phyloP scores from a whole-genome alignment of 2,329 filamentous ascomycete genomes.

The Fusarium albidum region DNA sequence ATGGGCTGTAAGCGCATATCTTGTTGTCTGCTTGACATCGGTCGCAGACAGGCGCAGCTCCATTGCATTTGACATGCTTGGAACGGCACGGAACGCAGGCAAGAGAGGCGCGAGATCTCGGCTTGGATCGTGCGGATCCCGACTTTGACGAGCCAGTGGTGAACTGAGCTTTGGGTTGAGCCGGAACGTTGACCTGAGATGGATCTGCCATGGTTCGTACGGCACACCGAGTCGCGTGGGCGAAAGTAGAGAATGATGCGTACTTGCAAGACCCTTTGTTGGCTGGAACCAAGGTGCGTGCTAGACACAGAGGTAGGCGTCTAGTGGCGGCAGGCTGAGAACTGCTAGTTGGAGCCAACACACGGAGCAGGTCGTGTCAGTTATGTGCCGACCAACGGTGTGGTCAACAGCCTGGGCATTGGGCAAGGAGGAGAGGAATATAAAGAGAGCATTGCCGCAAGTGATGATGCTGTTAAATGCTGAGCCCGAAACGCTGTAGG shows the following conservation, averaged over 20 bases:
- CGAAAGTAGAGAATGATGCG: slow-evolving; percentile 2
- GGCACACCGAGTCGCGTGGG: not conserved
- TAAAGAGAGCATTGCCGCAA: not conserved
- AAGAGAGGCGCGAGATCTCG: slow-evolving; percentile 30
- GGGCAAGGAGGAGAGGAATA: not conserved
- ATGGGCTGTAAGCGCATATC: slow-evolving; percentile 27
- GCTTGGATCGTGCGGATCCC: slow-evolving; percentile 20
- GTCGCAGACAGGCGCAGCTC: slow-evolving; percentile 23
- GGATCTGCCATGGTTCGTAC: slow-evolving; percentile 23
- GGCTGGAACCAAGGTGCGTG: slow-evolving; percentile 1
- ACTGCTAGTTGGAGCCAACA: slow-evolving; percentile 18
- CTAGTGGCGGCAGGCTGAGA: slow-evolving; percentile 4
- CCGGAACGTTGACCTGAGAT: slow-evolving; percentile 9
- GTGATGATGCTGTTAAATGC: slow-evolving; percentile 7
- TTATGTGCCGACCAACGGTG: not conserved
- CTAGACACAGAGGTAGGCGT: slow-evolving; percentile 10
- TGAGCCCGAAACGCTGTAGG: slow-evolving; percentile 1
- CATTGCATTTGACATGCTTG: slow-evolving; percentile 36
- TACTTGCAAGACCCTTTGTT: slow-evolving; percentile 8
- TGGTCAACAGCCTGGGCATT: not conserved
- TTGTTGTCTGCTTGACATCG: slow-evolving; percentile 30
- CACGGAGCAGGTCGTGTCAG: slow-evolving; percentile 3
- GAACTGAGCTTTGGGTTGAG: not conserved
- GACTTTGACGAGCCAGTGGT: slow-evolving; percentile 13
- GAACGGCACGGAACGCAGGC: slow-evolving; percentile 35